These are phyloP conservation scores for Herpetospermum pedunculosum DNA, from an alignment of 306 rosid genomes.

Conservation along the genomic window DNA sequence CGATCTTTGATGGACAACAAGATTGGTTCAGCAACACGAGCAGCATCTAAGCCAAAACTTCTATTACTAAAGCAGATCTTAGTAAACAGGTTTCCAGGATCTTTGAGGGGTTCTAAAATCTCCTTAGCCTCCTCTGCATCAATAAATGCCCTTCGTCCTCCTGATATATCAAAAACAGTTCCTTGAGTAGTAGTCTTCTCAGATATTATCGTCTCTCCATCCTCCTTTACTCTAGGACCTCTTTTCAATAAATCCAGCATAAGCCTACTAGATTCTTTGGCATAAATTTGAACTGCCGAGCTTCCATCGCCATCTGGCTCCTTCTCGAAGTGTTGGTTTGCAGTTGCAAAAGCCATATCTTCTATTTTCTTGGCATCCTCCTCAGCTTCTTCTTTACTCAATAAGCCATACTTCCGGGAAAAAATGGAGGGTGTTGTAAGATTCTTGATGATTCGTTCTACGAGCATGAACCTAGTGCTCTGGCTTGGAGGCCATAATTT, in stretches of 20 bases:
- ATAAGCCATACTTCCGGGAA: conserved; percentile 56
- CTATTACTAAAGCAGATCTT: conserved; percentile 11
- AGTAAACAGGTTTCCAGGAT: conserved; percentile 5
- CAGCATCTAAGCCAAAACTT: conserved; percentile 9
- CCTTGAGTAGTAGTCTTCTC: neutral
- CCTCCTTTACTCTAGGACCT: conserved; percentile 5
- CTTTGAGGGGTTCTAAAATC: neutral
- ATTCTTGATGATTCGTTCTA: conserved; percentile 46
- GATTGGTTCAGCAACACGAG: conserved; percentile 3
- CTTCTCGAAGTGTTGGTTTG: conserved; percentile 54
- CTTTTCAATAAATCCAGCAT: conserved; percentile 8
- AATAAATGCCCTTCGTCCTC: conserved; percentile 6
- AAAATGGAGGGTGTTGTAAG: conserved; percentile 57
- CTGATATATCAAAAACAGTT: conserved; percentile 1
- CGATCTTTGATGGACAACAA: conserved; percentile 8
- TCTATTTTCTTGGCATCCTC: conserved; percentile 46
- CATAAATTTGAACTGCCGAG: conserved; percentile 60
- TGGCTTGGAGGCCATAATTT: conserved; percentile 72
- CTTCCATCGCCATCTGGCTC: conserved; percentile 60
- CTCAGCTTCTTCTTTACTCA: conserved; percentile 51
- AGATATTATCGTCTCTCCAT: neutral
- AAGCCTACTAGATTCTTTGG: conserved; percentile 46
- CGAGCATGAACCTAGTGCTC: conserved; percentile 56
- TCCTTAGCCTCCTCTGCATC: neutral
- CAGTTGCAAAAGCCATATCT: conserved; percentile 35